Evolutionary conservation across 257 asterid species (phyloP).

Genomic region (Cinchona pubescens): DNA sequence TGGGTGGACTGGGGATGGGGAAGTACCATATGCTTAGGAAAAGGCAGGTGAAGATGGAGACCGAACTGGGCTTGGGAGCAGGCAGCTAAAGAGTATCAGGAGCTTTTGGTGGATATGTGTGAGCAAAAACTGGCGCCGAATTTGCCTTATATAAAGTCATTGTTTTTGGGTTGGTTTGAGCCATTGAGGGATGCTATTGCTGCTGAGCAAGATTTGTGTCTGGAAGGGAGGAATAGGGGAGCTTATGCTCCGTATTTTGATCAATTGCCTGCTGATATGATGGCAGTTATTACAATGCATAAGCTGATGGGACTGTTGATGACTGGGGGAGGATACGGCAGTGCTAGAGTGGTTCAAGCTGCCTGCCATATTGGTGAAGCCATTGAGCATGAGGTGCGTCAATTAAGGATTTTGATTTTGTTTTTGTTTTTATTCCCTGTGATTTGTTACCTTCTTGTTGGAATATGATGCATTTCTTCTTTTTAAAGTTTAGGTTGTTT

Average conservation of each 20-base stretch:
- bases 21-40: slow-evolving; percentile 62
- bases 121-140: slow-evolving; percentile 92
- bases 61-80: slow-evolving; percentile 93
- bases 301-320: slow-evolving; percentile 82
- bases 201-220: slow-evolving; percentile 69
- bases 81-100: slow-evolving; percentile 85
- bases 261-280: slow-evolving; percentile 85
- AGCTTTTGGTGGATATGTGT: slow-evolving; percentile 82
- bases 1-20: slow-evolving; percentile 66
- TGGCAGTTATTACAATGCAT: slow-evolving; percentile 96
- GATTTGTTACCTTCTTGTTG: background rate
- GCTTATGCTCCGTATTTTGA: slow-evolving; percentile 60
- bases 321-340: slow-evolving; percentile 74
- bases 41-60: slow-evolving; percentile 78
- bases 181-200: slow-evolving; percentile 80
- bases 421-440: background rate
- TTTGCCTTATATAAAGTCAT: slow-evolving; percentile 82
- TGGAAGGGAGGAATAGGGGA: slow-evolving; percentile 44
- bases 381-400: slow-evolving; percentile 83
- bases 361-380: slow-evolving; percentile 81
- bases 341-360: slow-evolving; percentile 81
- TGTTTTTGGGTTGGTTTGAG: slow-evolving; percentile 96
- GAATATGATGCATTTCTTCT: too few species aligned
- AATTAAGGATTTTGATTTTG: background rate
- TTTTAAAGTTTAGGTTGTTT: background rate